A percentile compares a stretch with the other conserved stretches of the same genome.
Conservation (phyloP, 2,329 filamentous ascomycete genomes). For the Rhynchosporium secalis region DNA sequence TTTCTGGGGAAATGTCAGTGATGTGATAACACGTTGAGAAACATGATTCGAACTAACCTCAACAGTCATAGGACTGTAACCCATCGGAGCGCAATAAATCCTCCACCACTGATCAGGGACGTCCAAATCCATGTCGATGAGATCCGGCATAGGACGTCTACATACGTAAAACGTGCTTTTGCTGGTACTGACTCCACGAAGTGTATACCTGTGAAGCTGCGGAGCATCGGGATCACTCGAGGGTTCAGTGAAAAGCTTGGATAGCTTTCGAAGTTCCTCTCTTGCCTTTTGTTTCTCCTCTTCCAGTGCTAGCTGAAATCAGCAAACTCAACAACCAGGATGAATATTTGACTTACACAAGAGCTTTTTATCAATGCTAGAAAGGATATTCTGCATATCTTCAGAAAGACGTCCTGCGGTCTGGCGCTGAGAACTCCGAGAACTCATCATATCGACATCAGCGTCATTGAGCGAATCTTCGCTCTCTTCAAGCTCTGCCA, state of each 20-base stretch:
- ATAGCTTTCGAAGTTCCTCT: conserved; percentile 41
- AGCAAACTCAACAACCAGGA: conserved; percentile 15
- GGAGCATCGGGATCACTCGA: conserved; percentile 31
- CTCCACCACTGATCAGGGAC: conserved; percentile 54
- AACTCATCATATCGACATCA: conserved; percentile 20
- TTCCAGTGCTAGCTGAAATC: conserved; percentile 34
- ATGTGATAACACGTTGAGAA: neutral
- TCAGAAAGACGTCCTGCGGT: conserved; percentile 30
- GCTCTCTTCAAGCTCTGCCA: conserved; percentile 26
- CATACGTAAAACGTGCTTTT: conserved; percentile 53
- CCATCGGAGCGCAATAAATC: conserved; percentile 46
- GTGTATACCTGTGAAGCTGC: conserved; percentile 44
- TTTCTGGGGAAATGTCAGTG: conserved; percentile 43
- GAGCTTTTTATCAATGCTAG: conserved; percentile 40
- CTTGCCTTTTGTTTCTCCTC: conserved; percentile 37
- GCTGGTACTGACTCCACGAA: conserved; percentile 53
- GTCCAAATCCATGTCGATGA: conserved; percentile 46
- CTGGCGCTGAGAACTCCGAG: conserved; percentile 15
- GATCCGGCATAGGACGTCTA: conserved; percentile 44
- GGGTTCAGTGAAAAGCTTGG: conserved; percentile 42
- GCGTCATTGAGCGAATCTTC: conserved; percentile 18
- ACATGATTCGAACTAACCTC: conserved; percentile 46
- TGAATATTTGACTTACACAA: conserved; percentile 26
- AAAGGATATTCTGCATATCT: conserved; percentile 35
- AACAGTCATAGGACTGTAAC: conserved; percentile 47